These are phyloP conservation scores for Chytriomyces hyalinus DNA, from an alignment of 192 early-diverging fungal species.

Conservation along the genomic window DNA sequence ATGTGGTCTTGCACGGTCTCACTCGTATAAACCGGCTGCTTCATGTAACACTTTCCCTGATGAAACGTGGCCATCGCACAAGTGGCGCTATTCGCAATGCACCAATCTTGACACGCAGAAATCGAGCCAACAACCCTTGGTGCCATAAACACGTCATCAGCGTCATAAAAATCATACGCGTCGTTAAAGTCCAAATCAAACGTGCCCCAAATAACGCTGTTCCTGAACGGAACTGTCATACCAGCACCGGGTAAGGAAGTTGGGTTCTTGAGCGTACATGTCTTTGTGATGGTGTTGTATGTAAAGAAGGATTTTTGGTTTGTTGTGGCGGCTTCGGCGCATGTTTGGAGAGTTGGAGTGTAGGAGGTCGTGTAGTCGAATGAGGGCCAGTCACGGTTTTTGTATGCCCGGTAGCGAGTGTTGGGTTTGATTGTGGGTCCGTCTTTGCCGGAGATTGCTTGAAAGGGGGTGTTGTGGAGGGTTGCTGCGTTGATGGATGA, in stretches of 20 bases:
- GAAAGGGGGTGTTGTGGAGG: neutral
- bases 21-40: neutral
- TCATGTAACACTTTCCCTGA: neutral
- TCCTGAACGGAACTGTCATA: neutral
- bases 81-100: neutral
- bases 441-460: neutral
- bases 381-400: neutral
- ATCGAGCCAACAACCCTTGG: neutral
- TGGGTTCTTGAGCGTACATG: neutral
- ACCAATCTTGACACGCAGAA: neutral
- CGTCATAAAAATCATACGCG: conserved; percentile 1
- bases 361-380: neutral
- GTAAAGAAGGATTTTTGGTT: neutral
- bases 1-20: conserved; percentile 49
- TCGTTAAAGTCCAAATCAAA: neutral
- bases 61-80: neutral
- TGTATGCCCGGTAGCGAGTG: neutral
- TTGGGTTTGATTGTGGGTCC: neutral
- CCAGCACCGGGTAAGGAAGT: neutral
- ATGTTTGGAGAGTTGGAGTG: neutral
- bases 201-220: neutral
- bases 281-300: neutral
- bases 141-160: neutral
- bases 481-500: too few species aligned
- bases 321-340: neutral